Evolutionary conservation across 257 asterid species (phyloP), one percentile per base, ranked within the genome.

Genomic region (Lantana camara): DNA sequence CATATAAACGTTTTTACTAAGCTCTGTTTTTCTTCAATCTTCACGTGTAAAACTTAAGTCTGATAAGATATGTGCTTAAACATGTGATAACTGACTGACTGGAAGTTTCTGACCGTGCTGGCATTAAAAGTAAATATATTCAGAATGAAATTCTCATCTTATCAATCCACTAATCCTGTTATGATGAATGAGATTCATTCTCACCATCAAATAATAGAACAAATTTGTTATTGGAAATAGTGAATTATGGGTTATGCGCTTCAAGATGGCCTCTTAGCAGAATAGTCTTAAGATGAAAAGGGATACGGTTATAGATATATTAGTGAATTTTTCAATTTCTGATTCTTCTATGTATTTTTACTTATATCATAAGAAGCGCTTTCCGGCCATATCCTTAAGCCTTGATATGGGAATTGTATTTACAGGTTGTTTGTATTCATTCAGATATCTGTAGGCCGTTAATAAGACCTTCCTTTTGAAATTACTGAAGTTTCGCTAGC

Each of bases 141-240:
- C 23, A 0, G 10, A 14, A 56, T 4, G 40, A 20, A 34, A 4
- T 23, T 4, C 32, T 19, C 57, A 4, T 34, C 2, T 49, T 45
- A 29, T 7, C 2, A 20, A 35, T 52, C 23, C 2, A 48, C 48
- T 4, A 40, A 64, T 50, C 35, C 44, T 64, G 21, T 44, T 27
- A 22, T 37, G n/a, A n/a, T n/a, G n/a, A n/a, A n/a, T n/a, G 15
- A 12, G n/a, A 48, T 32, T 20, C 12, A 32, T 4, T 38, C 17
- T 11, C 29, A 10, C 11, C 22, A 12, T 44, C 15, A 23, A 23
- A 60, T 27, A 42, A 42, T 40, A 42, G 19, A 23, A 41, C 19
- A 22, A 48, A n/a, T 67, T 57, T 34, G 46, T 27, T 23, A 32
- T 29, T 29, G 44, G 15, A 45, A 27, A 53, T 13, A 51, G 62